These are phyloP conservation scores for Cytospora paraplurivora DNA, from an alignment of 2,329 filamentous ascomycete species.

Conservation along the genomic window DNA sequence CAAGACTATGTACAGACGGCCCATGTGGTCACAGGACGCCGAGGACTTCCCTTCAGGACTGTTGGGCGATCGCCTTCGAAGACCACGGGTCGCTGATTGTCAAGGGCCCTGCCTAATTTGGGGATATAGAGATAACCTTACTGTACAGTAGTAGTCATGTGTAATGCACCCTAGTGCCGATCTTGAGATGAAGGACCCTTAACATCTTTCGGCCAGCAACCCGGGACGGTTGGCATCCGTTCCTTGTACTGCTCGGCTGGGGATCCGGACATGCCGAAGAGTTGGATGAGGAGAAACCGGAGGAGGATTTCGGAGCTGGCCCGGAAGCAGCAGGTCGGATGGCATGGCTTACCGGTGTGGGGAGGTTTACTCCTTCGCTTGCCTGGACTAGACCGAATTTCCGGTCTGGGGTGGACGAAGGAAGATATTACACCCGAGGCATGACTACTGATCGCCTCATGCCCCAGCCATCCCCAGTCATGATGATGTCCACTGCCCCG, in stretches of 20 bases:
- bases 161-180: not conserved
- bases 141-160: not conserved
- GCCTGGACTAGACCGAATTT: constrained; percentile 5
- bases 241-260: not conserved
- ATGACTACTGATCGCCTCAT: not conserved
- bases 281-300: constrained; percentile 1
- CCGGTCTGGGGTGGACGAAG: not conserved
- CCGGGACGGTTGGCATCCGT: not conserved
- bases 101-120: not conserved
- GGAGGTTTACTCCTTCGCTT: constrained; percentile 9
- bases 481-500: not conserved
- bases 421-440: not conserved
- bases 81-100: not conserved
- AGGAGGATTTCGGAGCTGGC: constrained; percentile 11
- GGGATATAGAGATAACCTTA: not conserved
- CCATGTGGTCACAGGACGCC: not conserved
- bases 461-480: not conserved
- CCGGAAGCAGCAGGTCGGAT: constrained; percentile 11
- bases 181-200: not conserved
- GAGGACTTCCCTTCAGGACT: not conserved
- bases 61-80: too few species aligned
- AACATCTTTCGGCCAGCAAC: not conserved
- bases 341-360: constrained; percentile 23
- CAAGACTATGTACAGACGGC: not conserved
- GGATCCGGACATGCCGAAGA: constrained; percentile 7